Evolutionary conservation across 257 asterid genomes (phyloP), one percentile per base, ranked within the genome.

Genomic region (Petunia axillaris): DNA sequence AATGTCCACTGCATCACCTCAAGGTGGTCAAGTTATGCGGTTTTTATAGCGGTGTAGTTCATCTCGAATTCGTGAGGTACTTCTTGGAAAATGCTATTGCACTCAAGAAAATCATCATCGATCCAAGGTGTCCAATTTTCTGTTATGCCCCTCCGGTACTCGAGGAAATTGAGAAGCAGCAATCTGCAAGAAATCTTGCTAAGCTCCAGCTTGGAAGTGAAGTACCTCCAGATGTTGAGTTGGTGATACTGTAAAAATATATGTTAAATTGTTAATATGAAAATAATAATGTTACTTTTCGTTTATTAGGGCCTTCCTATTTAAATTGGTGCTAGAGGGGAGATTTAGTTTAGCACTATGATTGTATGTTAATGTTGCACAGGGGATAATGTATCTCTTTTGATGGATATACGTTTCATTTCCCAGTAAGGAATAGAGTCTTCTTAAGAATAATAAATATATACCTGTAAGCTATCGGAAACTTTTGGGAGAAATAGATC

Each of bases 21-120:
- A 55, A 76, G 39, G 57, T 57, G 64, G 67, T 76, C 2, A 62
- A 76, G n/a, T 54, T 76, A 7, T 57, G 66, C 4, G 80, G 68
- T 4, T 57, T 37, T 57, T 76, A 37, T 57, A 13, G 68, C 1
- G 48, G 80, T 2, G 8, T 37, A 38, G 4, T 44, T 43, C 66
- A 55, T 6, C 39, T 62, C 55, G 67, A 76, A 41, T 52, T 76
- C 6, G 65, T 52, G 11, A 76, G 48, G 11, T 39, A 39, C 53
- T 53, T 75, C 2, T 8, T 57, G n/a, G 14, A 15, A 62, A 76
- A 76, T 37, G 13, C 55, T 57, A 11, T 44, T 37, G 9, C 11
- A 4, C 68, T 76, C 6, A 5, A 40, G 41, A 76, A 38, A 40
- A 54, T 76, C 44, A 37, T 76, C 44, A 57, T 76, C 6, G 39